phyloP scores from a whole-genome alignment of 495 filamentous ascomycete genomes.

The Corynascus novoguineensis region DNA sequence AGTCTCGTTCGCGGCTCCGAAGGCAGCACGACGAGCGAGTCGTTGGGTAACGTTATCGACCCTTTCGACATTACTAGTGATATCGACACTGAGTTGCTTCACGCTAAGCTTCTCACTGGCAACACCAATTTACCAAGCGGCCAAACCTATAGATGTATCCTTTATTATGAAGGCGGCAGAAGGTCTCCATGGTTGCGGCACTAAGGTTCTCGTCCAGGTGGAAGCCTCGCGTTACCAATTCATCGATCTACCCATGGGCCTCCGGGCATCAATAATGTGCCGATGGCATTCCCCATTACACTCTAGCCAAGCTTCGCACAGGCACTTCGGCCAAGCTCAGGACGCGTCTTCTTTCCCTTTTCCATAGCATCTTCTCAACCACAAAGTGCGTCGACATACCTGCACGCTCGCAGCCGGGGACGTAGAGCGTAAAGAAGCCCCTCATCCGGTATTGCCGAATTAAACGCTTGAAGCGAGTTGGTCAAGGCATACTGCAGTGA shows the following conservation, averaged over 20 bases:
- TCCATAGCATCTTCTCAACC: slow-evolving; percentile 55
- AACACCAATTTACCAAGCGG: slow-evolving; percentile 65
- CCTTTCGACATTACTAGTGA: slow-evolving; percentile 71
- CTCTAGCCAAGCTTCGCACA: slow-evolving; percentile 51
- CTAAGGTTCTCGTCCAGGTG: slow-evolving; percentile 60
- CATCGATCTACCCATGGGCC: slow-evolving; percentile 58
- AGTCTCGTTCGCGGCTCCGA: slow-evolving; percentile 67
- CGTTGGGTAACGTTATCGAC: slow-evolving; percentile 76
- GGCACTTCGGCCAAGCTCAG: slow-evolving; percentile 50
- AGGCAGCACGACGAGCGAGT: slow-evolving; percentile 81
- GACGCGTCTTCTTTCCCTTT: slow-evolving; percentile 48
- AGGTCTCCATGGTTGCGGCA: slow-evolving; percentile 60
- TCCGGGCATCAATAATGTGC: slow-evolving; percentile 49
- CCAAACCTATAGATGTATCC: slow-evolving; percentile 65
- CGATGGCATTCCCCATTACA: slow-evolving; percentile 57
- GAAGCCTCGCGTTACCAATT: slow-evolving; percentile 70
- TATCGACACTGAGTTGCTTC: no score
- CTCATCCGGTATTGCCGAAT: slow-evolving; percentile 63
- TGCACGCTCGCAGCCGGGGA: slow-evolving; percentile 58
- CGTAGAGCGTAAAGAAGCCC: slow-evolving; percentile 58
- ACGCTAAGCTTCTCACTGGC: no score
- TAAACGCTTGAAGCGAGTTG: slow-evolving; percentile 66
- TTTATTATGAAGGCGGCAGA: slow-evolving; percentile 61
- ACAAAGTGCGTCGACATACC: slow-evolving; percentile 54
- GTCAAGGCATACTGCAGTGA: slow-evolving; percentile 49